Conservation (phyloP, 805 yeast genomes). For the Wickerhamiella shivajii region DNA sequence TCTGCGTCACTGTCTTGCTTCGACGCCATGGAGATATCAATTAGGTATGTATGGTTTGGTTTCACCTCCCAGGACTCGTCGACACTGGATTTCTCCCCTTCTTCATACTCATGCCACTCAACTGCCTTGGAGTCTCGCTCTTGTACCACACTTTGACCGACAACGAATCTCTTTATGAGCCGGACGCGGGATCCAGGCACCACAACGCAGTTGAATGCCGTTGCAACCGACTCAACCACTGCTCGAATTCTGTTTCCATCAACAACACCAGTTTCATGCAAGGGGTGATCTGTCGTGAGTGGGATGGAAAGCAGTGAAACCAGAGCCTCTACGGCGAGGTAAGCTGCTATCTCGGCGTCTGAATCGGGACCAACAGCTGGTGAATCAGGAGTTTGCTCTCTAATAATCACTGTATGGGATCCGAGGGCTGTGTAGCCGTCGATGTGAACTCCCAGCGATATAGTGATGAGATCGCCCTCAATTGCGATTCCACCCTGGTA, state of each 20-base stretch:
- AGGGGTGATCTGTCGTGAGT: slow-evolving; percentile 40
- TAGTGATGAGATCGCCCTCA: slow-evolving; percentile 76
- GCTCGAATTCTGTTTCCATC: slow-evolving; percentile 58
- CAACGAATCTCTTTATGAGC: slow-evolving; percentile 80
- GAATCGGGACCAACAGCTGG: slow-evolving; percentile 78
- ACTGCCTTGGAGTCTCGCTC: slow-evolving; percentile 91
- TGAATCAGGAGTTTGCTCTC: slow-evolving; percentile 36
- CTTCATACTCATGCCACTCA: slow-evolving; percentile 21
- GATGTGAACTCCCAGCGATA: slow-evolving; percentile 77
- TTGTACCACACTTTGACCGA: slow-evolving; percentile 91
- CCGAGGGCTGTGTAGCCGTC: slow-evolving; percentile 88
- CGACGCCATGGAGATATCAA: slow-evolving; percentile 75
- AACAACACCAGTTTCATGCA: slow-evolving; percentile 25
- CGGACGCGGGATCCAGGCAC: slow-evolving; percentile 90
- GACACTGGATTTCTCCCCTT: slow-evolving; percentile 19
- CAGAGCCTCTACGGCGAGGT: slow-evolving; percentile 81
- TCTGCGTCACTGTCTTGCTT: slow-evolving; percentile 27
- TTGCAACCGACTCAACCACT: slow-evolving; percentile 79
- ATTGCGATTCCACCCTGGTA: slow-evolving; percentile 33
- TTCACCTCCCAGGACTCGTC: slow-evolving; percentile 53
- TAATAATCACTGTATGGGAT: slow-evolving; percentile 72
- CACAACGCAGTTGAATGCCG: slow-evolving; percentile 63
- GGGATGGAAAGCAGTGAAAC: slow-evolving; percentile 59
- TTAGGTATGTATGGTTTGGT: slow-evolving; percentile 74
- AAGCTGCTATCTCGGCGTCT: slow-evolving; percentile 79